Base-by-base conservation (phyloP, 805 yeast species). In the Sugiyamaella americana region DNA sequence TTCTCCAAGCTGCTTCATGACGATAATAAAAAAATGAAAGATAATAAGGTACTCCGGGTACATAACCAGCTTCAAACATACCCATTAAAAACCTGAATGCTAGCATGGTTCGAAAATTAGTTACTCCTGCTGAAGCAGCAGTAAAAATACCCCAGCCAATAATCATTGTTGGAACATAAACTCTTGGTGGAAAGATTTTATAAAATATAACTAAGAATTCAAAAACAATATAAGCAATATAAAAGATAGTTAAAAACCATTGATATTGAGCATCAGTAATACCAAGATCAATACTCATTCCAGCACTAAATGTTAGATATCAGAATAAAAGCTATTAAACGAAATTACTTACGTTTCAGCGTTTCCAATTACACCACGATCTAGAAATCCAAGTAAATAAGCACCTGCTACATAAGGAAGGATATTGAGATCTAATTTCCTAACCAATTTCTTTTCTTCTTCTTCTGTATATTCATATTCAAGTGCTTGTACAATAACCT, bases 361-460 rank as follows among this genome's bases (percentile, higher is more conserved):
- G 54, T 74, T 70, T 11, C 80, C 80, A 51, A 76, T 72, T 52
- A 74, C 75, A 51, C 74, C 73, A 43, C 80, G 57, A 58, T 76
- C 80, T 43, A 76, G 62, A 52, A 70, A 76, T 43, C 75, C 71
- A 45, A 75, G 61, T 51, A 76, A 67, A 51, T 75, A 75, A 30
- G 75, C 65, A 23, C 67, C 58, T 22, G 74, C 69, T 39, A 74
- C 54, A 67, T 70, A 68, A 4, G 78, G 75, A 47, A 74, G 61
- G 39, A 75, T 58, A 41, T 74, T 54, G 18, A 63, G 26, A 51
- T 75, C 80, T 13, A 70, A 60, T 49, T 70, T 75, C 46, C 75
- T 59, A 4, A 55, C 50, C 19, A 55, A 47, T 19, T 40, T 42
- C 18, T 43, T 43, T 43, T 55, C 58, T 30, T 55, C 57, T 38